Conservation (phyloP, 805 yeast genomes). For the Torulaspora franciscae region DNA sequence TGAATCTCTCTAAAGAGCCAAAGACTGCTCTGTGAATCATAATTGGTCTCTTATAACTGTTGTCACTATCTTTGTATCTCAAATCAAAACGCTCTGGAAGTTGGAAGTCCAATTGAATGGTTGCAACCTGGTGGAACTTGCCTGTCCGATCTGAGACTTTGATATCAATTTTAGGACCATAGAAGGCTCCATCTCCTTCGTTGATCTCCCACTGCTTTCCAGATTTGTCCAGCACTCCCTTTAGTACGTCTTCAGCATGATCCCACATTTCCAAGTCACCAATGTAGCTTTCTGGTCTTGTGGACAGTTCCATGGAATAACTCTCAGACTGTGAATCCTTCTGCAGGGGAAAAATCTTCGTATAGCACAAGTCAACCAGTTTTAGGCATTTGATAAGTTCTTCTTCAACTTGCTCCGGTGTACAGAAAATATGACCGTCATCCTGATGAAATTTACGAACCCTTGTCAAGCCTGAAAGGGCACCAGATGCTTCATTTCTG, state of each 20-base stretch:
- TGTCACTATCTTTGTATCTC: slow-evolving; percentile 54
- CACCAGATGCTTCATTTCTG: slow-evolving; percentile 92
- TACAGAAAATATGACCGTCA: slow-evolving; percentile 95
- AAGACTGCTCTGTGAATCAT: slow-evolving; percentile 94
- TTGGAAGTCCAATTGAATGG: slow-evolving; percentile 93
- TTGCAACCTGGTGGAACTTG: slow-evolving; percentile 89
- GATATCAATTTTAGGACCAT: slow-evolving; percentile 94
- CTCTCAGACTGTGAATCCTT: slow-evolving; percentile 33
- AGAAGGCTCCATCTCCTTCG: slow-evolving; percentile 93
- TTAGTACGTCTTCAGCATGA: slow-evolving; percentile 66
- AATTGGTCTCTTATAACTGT: slow-evolving; percentile 64
- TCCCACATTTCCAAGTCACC: slow-evolving; percentile 81
- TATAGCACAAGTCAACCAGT: slow-evolving; percentile 70
- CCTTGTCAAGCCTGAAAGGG: slow-evolving; percentile 85
- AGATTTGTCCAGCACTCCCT: slow-evolving; percentile 49
- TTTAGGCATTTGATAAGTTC: slow-evolving; percentile 72
- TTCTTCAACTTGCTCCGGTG: slow-evolving; percentile 61
- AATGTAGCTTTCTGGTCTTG: slow-evolving; percentile 76
- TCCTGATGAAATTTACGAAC: slow-evolving; percentile 96
- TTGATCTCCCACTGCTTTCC: slow-evolving; percentile 64
- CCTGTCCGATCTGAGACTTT: slow-evolving; percentile 72
- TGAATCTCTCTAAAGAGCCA: slow-evolving; percentile 89
- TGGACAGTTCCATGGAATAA: slow-evolving; percentile 68
- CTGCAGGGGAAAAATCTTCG: slow-evolving; percentile 45
- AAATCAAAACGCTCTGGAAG: slow-evolving; percentile 80